Conservation (phyloP, 2,329 filamentous ascomycete species). For the Chaetomium strumarium region DNA sequence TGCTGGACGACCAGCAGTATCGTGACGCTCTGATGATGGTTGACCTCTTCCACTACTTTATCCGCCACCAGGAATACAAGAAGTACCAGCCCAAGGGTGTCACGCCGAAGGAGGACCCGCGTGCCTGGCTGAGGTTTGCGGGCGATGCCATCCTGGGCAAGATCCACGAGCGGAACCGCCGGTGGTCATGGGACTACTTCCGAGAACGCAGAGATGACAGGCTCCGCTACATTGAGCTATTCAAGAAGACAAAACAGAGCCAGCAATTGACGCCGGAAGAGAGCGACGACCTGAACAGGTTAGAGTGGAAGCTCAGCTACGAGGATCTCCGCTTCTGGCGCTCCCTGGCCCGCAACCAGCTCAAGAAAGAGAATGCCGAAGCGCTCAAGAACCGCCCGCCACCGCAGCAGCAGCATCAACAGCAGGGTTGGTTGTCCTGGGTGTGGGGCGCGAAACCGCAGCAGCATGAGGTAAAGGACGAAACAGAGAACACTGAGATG, state of each 20-base stretch:
- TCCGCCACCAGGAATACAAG: conserved; percentile 95
- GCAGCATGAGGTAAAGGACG: conserved; percentile 44
- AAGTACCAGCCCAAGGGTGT: conserved; percentile 79
- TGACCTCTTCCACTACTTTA: conserved; percentile 97
- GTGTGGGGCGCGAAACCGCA: conserved; percentile 73
- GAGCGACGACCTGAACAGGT: conserved; percentile 60
- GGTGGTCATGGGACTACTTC: conserved; percentile 96
- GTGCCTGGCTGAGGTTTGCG: conserved; percentile 88
- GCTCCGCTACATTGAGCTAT: conserved; percentile 81
- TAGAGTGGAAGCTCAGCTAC: conserved; percentile 86
- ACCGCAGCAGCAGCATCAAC: conserved; percentile 48
- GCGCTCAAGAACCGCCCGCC: conserved; percentile 62
- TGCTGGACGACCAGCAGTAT: conserved; percentile 97
- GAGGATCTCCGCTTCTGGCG: conserved; percentile 97
- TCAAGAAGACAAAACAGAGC: conserved; percentile 85
- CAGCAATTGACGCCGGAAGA: conserved; percentile 67
- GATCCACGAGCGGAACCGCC: conserved; percentile 87
- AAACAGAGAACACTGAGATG: conserved; percentile 76
- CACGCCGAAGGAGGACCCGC: conserved; percentile 79
- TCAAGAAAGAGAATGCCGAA: conserved; percentile 90
- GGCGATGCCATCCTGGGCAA: conserved; percentile 83
- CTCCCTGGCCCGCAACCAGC: conserved; percentile 84
- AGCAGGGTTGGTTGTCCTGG: conserved; percentile 89
- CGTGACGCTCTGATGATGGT: conserved; percentile 97
- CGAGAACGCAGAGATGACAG: conserved; percentile 87